Evolutionary conservation across 257 asterid genomes (phyloP).

Genomic region (Fraxinus cuspidata): DNA sequence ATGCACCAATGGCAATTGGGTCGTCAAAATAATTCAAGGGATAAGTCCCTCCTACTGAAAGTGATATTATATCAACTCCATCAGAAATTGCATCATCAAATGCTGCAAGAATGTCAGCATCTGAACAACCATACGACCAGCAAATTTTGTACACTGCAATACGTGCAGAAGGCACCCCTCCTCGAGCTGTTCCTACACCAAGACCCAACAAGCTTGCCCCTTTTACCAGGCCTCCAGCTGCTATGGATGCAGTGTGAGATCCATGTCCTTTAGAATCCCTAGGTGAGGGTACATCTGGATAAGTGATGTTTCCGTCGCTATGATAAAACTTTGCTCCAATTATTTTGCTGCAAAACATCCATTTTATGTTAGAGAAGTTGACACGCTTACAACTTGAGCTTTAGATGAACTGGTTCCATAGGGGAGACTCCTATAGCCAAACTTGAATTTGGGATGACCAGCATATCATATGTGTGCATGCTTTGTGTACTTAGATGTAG

Average conservation of each 20-base stretch:
- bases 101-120: conserved; percentile 27
- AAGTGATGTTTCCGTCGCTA: too few species aligned
- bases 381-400: conserved; percentile 17
- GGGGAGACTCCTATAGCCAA: not conserved
- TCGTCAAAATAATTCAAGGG: conserved; percentile 35
- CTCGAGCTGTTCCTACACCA: conserved; percentile 44
- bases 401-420: not conserved
- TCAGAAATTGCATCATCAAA: conserved; percentile 41
- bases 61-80: conserved; percentile 37
- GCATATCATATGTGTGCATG: not conserved
- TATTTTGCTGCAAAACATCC: too few species aligned
- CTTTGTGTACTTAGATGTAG: too few species aligned
- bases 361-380: too few species aligned
- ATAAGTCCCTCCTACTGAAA: conserved; percentile 36
- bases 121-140: conserved; percentile 13
- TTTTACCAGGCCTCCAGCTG: conserved; percentile 32
- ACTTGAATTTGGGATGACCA: too few species aligned
- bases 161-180: conserved; percentile 46
- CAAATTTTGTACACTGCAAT: conserved; percentile 43
- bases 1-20: conserved; percentile 48
- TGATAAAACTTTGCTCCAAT: too few species aligned
- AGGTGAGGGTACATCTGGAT: too few species aligned
- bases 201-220: conserved; percentile 42
- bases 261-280: too few species aligned
- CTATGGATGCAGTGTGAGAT: too few species aligned